Percentiles rank a stretch among this genome's conserved stretches.
phyloP scores from a whole-genome alignment of 805 yeast species.

The Sugiyamaella valdiviana region DNA sequence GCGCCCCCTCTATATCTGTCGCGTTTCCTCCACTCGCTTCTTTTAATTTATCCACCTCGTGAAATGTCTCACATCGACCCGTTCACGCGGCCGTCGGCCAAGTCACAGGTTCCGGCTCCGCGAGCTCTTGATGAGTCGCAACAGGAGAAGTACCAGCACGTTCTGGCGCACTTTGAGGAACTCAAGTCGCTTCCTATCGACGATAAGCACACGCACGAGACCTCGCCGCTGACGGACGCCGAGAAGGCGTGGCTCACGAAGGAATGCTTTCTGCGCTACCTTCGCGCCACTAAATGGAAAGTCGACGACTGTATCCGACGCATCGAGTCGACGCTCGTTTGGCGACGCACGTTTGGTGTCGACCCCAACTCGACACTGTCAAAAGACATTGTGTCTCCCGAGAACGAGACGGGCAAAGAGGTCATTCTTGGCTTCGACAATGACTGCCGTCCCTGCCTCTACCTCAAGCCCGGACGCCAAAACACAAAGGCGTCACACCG shows the following conservation, averaged over 20 bases:
- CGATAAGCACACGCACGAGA: slow-evolving; percentile 36
- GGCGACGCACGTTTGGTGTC: slow-evolving; percentile 94
- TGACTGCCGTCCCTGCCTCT: slow-evolving; percentile 85
- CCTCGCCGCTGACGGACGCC: slow-evolving; percentile 35
- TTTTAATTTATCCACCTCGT: not conserved
- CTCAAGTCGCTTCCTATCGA: slow-evolving; percentile 43
- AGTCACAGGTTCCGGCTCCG: slow-evolving; percentile 46
- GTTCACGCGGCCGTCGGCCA: slow-evolving; percentile 48
- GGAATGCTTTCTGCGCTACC: slow-evolving; percentile 84
- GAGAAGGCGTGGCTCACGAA: slow-evolving; percentile 92
- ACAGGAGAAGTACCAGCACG: slow-evolving; percentile 51
- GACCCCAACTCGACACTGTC: slow-evolving; percentile 31
- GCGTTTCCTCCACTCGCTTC: not conserved
- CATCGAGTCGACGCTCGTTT: slow-evolving; percentile 68
- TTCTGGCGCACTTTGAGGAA: slow-evolving; percentile 55
- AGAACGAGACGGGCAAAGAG: slow-evolving; percentile 89
- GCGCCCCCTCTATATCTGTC: not conserved
- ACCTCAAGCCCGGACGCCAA: slow-evolving; percentile 90
- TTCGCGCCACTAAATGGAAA: slow-evolving; percentile 92
- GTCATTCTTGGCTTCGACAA: slow-evolving; percentile 87
- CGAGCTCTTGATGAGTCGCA: slow-evolving; percentile 48
- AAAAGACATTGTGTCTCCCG: slow-evolving; percentile 40
- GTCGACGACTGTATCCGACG: slow-evolving; percentile 64
- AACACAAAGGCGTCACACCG: slow-evolving; percentile 84
- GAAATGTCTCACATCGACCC: slow-evolving; percentile 38